Evolutionary conservation across 192 early-diverging fungal genomes (phyloP).

Genomic region (Chytriomyces sp.): DNA sequence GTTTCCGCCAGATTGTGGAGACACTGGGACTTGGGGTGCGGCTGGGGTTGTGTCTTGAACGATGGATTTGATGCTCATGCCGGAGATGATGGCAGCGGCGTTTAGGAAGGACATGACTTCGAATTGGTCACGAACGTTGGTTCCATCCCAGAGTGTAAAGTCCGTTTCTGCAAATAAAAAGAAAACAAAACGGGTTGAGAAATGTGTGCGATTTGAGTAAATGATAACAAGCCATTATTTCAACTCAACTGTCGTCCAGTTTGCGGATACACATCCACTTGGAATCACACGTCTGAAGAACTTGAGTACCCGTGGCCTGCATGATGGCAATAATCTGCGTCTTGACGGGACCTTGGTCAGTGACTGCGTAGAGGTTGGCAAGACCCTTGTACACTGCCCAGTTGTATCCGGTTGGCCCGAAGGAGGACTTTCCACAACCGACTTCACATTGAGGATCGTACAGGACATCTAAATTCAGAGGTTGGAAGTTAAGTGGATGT

Average conservation of each 20-base stretch:
- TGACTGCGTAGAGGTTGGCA: constrained; percentile 17
- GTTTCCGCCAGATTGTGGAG: no score
- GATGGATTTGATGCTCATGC: background rate
- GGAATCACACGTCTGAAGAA: constrained; percentile 3
- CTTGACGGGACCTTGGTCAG: background rate
- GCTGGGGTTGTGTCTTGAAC: constrained; percentile 6
- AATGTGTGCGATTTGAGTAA: background rate
- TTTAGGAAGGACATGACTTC: constrained; percentile 16
- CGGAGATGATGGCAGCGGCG: background rate
- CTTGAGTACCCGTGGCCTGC: constrained; percentile 3
- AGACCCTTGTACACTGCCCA: constrained; percentile 37
- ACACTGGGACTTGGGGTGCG: background rate
- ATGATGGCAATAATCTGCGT: constrained; percentile 2
- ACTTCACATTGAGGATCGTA: background rate
- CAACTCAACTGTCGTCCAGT: background rate
- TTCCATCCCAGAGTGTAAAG: constrained; percentile 23
- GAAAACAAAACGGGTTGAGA: background rate
- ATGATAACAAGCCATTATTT: no score
- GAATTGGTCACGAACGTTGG: constrained; percentile 32
- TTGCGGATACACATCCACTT: constrained; percentile 29
- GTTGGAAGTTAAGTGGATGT: no score
- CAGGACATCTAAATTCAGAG: background rate
- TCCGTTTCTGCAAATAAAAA: background rate
- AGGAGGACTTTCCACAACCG: background rate
- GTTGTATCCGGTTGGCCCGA: constrained; percentile 12